These are phyloP conservation scores for Tagetes patula DNA, from an alignment of 129 eudicot species.

Conservation along the genomic window DNA sequence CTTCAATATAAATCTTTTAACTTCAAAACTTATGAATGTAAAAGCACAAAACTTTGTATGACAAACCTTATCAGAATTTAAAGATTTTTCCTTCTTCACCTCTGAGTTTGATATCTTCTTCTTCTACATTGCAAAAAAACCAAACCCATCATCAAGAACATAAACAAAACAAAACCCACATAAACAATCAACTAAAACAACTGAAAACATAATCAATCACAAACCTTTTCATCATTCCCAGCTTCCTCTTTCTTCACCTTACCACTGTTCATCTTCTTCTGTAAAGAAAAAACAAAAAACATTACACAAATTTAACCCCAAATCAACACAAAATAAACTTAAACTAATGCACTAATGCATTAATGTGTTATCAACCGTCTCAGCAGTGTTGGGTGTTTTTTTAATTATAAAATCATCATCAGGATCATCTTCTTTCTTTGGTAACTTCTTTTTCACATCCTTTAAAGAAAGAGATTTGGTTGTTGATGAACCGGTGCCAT, in stretches of 20 bases:
- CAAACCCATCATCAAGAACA: slow-evolving; percentile 5
- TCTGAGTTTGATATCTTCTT: slow-evolving; percentile 32
- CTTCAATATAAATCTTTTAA: not conserved
- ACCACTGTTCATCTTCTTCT: slow-evolving; percentile 21
- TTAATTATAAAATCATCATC: slow-evolving; percentile 23
- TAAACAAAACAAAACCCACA: not conserved
- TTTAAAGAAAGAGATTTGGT: slow-evolving; percentile 38
- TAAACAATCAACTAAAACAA: not conserved
- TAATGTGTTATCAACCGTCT: slow-evolving; percentile 13
- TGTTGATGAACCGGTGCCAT: slow-evolving; percentile 14
- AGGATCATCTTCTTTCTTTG: slow-evolving; percentile 32
- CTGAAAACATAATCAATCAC: slow-evolving; percentile 6
- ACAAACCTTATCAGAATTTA: slow-evolving; percentile 50
- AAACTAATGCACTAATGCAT: not conserved
- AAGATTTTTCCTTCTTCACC: slow-evolving; percentile 46
- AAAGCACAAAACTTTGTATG: not conserved
- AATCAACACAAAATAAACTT: not conserved
- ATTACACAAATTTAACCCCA: not conserved
- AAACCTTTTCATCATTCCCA: slow-evolving; percentile 16
- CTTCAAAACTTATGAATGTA: not conserved
- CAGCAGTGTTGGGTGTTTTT: slow-evolving; percentile 20
- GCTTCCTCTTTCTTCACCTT: slow-evolving; percentile 56
- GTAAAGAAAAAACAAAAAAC: slow-evolving; percentile 5
- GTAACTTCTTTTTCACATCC: slow-evolving; percentile 46
- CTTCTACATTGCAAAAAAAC: slow-evolving; percentile 6